Base-by-base conservation (phyloP, 768 basidiomycete genomes). In the Lactifluus piperatus region DNA sequence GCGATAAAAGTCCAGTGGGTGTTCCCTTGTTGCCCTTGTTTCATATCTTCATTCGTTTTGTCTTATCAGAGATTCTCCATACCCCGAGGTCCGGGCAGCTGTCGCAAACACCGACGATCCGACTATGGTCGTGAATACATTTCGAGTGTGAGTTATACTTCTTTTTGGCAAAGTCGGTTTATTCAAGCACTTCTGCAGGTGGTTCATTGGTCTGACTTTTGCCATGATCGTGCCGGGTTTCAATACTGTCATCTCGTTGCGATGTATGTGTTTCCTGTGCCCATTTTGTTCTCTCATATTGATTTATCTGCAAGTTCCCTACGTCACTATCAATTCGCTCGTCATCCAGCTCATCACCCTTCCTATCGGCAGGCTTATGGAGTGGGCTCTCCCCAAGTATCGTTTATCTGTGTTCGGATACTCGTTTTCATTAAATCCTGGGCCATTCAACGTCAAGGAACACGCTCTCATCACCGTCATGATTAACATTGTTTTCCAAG, bases 391-490 rank as follows among this genome's bases (percentile, higher is more conserved):
- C 26, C 91, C 89, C 3, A 80, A 72, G 4, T 81, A 73, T 22
- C 80, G 74, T 57, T 81, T 88, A 78, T 81, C 75, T 52, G 84
- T 81, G 20, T 85, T 88, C 62, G 85, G 87, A 37, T 84, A 82
- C 72, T 75, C 78, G 22, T 87, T 87, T 84, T 80, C 86, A 10
- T 70, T 91, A 49, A 91, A 86, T 64, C 84, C 84, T 0, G 92
- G 91, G 0, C 90, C 88, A 3, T 94, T 94, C 76, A 85, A 81
- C 62, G 83, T 94, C 78, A 94, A 94, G 77, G 92, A 94, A 68
- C 92, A 94, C 67, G 83, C 88, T 60, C 84, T 82, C 69, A 86
- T 88, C 68, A 86, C 86, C 26, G 80, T 90, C 59, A 91, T 91
- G 89, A 81, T 82, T 37, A 90, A 86, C 68, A 79, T 88, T 26